Conservation (phyloP, 202 grass and related monocot species). For the Zizania palustris region DNA sequence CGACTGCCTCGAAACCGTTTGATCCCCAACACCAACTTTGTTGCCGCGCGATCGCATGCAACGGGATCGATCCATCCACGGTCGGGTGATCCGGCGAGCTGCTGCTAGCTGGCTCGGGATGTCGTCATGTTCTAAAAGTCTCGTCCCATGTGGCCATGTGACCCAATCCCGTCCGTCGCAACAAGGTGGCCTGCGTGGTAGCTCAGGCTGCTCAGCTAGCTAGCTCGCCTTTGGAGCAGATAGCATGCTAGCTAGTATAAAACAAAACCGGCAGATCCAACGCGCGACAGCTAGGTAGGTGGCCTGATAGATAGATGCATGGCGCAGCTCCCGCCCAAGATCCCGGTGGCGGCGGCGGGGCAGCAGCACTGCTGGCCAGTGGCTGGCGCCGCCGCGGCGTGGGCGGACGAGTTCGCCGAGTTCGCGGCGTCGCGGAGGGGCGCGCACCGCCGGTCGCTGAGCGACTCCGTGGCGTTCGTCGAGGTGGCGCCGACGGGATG, state of each 20-base stretch:
- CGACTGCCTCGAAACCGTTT: slow-evolving; percentile 38
- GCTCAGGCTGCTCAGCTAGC: not conserved
- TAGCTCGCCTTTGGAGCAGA: not conserved
- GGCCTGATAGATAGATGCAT: slow-evolving; percentile 17
- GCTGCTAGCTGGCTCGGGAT: slow-evolving; percentile 65
- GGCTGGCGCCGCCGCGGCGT: slow-evolving; percentile 14
- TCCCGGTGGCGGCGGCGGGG: slow-evolving; percentile 42
- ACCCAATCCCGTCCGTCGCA: slow-evolving; percentile 38
- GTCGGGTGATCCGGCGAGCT: not conserved
- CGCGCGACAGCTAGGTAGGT: not conserved
- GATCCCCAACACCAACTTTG: slow-evolving; percentile 23
- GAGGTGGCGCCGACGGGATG: slow-evolving; percentile 55
- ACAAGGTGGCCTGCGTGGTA: not conserved
- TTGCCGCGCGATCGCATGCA: slow-evolving; percentile 6
- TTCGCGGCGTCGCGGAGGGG: slow-evolving; percentile 73
- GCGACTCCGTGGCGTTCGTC: slow-evolving; percentile 82
- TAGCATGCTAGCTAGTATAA: slow-evolving; percentile 45
- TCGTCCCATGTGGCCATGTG: slow-evolving; percentile 64
- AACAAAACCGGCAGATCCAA: slow-evolving; percentile 36
- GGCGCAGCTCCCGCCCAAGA: slow-evolving; percentile 81
- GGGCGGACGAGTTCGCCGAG: slow-evolving; percentile 84
- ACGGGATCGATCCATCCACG: not conserved
- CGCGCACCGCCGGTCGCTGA: slow-evolving; percentile 68
- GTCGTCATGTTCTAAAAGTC: slow-evolving; percentile 80
- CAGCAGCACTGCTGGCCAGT: no score